phyloP scores from a whole-genome alignment of 768 basidiomycete genomes.

The Pleurotus citrinopileatus region DNA sequence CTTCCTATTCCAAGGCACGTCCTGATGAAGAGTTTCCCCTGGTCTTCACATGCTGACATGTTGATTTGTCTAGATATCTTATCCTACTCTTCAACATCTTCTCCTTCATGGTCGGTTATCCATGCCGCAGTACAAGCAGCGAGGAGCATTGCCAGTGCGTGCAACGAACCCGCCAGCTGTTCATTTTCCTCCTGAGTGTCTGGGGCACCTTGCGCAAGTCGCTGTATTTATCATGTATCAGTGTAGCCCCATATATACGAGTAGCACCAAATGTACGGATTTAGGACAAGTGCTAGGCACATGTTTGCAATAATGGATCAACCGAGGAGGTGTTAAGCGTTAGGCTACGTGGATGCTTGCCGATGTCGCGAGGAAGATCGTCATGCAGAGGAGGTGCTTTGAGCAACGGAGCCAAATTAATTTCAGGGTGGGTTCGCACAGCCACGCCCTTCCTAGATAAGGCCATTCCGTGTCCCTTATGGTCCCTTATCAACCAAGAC shows the following conservation, averaged over 20 bases:
- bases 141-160: slow-evolving; percentile 41
- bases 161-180: slow-evolving; percentile 51
- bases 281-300: background rate
- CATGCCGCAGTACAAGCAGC: slow-evolving; percentile 48
- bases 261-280: no score
- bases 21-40: background rate
- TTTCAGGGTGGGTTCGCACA: background rate
- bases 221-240: background rate
- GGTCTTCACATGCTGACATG: background rate
- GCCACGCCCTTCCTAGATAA: background rate
- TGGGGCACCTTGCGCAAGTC: background rate
- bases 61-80: background rate
- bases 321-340: no score
- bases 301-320: no score
- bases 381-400: no score
- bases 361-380: no score
- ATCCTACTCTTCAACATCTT: slow-evolving; percentile 35
- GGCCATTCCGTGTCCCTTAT: background rate
- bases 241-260: background rate
- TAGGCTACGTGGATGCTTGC: no score
- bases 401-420: background rate
- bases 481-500: background rate
- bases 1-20: slow-evolving; percentile 55
- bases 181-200: slow-evolving; percentile 12
- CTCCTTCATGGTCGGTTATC: slow-evolving; percentile 35